Percentiles rank a stretch among this genome's conserved stretches.
These are phyloP conservation scores for Boletus coccyginus DNA, from an alignment of 768 basidiomycete species.

Conservation along the genomic window DNA sequence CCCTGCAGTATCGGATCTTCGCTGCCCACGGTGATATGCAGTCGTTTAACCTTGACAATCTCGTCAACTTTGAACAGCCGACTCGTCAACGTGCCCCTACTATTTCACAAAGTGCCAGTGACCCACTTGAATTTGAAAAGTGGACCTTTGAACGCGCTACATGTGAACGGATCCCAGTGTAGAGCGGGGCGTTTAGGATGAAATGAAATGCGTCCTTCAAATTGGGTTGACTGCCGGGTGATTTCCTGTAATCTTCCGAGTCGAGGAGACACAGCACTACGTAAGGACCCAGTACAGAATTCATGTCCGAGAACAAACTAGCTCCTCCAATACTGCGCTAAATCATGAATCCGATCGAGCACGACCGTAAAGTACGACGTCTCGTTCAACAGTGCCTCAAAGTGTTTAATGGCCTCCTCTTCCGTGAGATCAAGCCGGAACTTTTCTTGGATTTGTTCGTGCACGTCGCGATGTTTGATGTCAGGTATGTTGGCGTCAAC, in stretches of 20 bases:
- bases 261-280: background rate
- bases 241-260: too few species aligned
- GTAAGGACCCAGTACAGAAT: background rate
- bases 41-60: background rate
- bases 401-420: conserved; percentile 96
- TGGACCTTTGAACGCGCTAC: too few species aligned
- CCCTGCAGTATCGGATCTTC: background rate
- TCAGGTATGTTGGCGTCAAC: conserved; percentile 97
- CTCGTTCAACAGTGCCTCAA: conserved; percentile 90
- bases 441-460: conserved; percentile 93
- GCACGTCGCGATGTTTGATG: conserved; percentile 87
- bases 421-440: conserved; percentile 93
- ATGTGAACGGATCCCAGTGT: too few species aligned
- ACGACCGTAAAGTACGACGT: conserved; percentile 93
- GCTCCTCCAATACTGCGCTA: conserved; percentile 87
- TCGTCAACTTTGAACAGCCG: background rate
- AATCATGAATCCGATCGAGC: conserved; percentile 89
- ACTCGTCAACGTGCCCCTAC: background rate
- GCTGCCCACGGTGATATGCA: background rate
- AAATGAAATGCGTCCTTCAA: too few species aligned
- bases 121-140: background rate
- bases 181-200: too few species aligned
- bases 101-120: too few species aligned
- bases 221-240: too few species aligned
- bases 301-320: conserved; percentile 28